Conservation (phyloP, 75 land plant genomes). For the Gnetum montanum region DNA sequence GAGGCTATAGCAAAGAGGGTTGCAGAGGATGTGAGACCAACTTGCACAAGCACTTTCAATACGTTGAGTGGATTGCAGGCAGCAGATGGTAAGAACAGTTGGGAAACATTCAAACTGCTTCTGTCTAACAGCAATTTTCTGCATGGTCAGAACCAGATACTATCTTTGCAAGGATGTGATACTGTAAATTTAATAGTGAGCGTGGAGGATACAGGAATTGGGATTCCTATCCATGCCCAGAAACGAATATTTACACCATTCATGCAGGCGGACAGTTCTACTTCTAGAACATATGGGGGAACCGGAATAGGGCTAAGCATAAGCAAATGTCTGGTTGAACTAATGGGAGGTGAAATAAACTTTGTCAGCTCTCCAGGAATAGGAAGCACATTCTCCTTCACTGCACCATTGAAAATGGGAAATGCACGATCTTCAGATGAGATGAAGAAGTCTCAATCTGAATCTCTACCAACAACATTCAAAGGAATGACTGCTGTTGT, state of each 20-base stretch:
- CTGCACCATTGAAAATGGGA: slow-evolving; percentile 33
- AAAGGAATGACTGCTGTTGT: slow-evolving; percentile 58
- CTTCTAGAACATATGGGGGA: slow-evolving; percentile 81
- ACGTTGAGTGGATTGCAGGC: slow-evolving; percentile 57
- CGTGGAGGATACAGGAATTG: slow-evolving; percentile 91
- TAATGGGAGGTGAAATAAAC: slow-evolving; percentile 71
- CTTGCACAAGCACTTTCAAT: slow-evolving; percentile 8
- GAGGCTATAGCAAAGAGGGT: slow-evolving; percentile 16
- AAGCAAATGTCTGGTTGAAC: slow-evolving; percentile 75
- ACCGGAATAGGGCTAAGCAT: slow-evolving; percentile 94
- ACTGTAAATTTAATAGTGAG: slow-evolving; percentile 43
- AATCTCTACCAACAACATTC: slow-evolving; percentile 36
- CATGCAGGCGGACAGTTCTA: slow-evolving; percentile 92
- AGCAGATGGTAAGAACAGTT: slow-evolving; percentile 42
- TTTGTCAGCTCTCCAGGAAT: slow-evolving; percentile 58
- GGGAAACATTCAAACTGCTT: slow-evolving; percentile 56
- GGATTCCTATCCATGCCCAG: slow-evolving; percentile 72
- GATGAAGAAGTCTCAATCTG: slow-evolving; percentile 21
- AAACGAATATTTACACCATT: slow-evolving; percentile 77
- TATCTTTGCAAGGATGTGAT: slow-evolving; percentile 1
- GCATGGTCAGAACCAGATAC: neutral
- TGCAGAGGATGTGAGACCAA: slow-evolving; percentile 5
- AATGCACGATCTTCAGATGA: slow-evolving; percentile 9
- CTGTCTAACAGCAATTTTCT: slow-evolving; percentile 29
- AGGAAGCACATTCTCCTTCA: slow-evolving; percentile 88